These are phyloP conservation scores for Panellus pusillus DNA, from an alignment of 768 basidiomycete genomes.

Conservation along the genomic window DNA sequence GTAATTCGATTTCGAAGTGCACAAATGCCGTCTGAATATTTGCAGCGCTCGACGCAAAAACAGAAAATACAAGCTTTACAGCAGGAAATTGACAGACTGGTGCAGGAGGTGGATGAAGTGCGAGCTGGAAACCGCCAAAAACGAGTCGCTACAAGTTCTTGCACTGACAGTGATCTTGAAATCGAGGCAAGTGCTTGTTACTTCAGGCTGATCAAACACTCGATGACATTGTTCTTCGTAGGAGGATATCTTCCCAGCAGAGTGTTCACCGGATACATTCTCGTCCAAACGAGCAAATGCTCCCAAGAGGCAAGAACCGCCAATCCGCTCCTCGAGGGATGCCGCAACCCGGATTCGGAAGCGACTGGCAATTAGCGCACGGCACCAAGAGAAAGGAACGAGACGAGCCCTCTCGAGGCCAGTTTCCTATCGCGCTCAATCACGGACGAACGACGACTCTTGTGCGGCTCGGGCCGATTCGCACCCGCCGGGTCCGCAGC, in stretches of 20 bases:
- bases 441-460: conserved; percentile 35
- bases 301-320: too few species aligned
- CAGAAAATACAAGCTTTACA: conserved; percentile 26
- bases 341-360: conserved; percentile 39
- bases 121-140: conserved; percentile 8
- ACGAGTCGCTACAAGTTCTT: background rate
- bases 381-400: conserved; percentile 18
- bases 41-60: conserved; percentile 22
- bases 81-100: conserved; percentile 18
- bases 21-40: background rate
- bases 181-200: conserved; percentile 2
- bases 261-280: background rate
- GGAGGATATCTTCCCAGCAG: conserved; percentile 6
- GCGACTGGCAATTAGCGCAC: conserved; percentile 36
- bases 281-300: too few species aligned
- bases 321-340: conserved; percentile 34
- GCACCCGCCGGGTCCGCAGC: conserved; percentile 19
- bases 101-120: conserved; percentile 17
- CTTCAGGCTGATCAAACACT: background rate
- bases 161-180: background rate
- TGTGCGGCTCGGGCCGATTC: conserved; percentile 42
- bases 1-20: conserved; percentile 3
- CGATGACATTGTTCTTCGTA: background rate
- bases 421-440: conserved; percentile 36
- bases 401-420: background rate